These are phyloP conservation scores for Neurospora africana DNA, from an alignment of 495 filamentous ascomycete species.

Conservation along the genomic window DNA sequence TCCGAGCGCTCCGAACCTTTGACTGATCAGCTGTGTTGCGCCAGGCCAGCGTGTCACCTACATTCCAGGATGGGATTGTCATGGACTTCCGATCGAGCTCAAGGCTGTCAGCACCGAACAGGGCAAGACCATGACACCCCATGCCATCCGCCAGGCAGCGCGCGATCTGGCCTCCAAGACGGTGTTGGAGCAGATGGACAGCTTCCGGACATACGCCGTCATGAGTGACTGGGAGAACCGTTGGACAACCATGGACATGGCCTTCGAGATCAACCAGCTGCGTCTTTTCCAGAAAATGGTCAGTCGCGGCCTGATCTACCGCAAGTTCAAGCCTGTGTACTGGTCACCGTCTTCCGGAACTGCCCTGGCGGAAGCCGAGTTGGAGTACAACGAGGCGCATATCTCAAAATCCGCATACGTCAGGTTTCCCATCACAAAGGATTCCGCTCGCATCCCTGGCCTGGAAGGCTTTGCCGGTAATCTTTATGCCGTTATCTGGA, in stretches of 20 bases:
- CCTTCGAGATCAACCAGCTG: slow-evolving; percentile 80
- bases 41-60: slow-evolving; percentile 61
- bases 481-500: slow-evolving; percentile 81
- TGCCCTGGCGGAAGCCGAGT: slow-evolving; percentile 87
- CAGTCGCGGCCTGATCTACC: slow-evolving; percentile 72
- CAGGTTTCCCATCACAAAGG: slow-evolving; percentile 55
- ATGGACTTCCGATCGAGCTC: slow-evolving; percentile 93
- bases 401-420: slow-evolving; percentile 71
- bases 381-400: slow-evolving; percentile 88
- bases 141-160: slow-evolving; percentile 58
- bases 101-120: slow-evolving; percentile 65
- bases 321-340: slow-evolving; percentile 85
- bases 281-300: slow-evolving; percentile 79
- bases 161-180: slow-evolving; percentile 62
- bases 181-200: slow-evolving; percentile 68
- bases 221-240: slow-evolving; percentile 91
- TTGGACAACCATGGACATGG: slow-evolving; percentile 86
- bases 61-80: slow-evolving; percentile 95
- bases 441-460: slow-evolving; percentile 33
- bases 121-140: slow-evolving; percentile 22
- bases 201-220: slow-evolving; percentile 72
- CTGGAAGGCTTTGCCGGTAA: slow-evolving; percentile 21
- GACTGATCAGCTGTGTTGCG: background rate
- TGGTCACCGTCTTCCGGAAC: slow-evolving; percentile 90
- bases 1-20: background rate